phyloP scores from a whole-genome alignment of 148 eudicot genomes.

The Rhododendron molle region DNA sequence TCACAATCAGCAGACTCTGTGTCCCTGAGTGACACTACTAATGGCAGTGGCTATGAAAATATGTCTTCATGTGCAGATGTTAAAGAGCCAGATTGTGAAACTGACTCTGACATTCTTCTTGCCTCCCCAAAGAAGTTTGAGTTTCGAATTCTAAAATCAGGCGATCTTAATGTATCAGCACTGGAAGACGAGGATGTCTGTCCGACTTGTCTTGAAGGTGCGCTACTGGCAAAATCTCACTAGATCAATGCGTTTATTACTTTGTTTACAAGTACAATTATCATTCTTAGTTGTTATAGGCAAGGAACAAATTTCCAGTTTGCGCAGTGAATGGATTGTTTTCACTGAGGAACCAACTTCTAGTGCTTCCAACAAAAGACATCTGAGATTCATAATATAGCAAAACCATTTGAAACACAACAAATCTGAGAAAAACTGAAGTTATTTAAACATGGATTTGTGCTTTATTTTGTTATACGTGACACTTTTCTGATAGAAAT shows the following conservation, averaged over 20 bases:
- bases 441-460: neutral
- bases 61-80: conserved; percentile 21
- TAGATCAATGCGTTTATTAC: neutral
- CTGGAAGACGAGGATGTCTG: conserved; percentile 79
- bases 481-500: neutral
- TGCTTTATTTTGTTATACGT: neutral
- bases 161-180: conserved; percentile 24
- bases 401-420: neutral
- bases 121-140: conserved; percentile 62
- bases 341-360: neutral
- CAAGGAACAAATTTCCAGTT: neutral
- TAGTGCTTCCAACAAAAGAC: neutral
- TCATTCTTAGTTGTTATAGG: neutral
- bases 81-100: conserved; percentile 33
- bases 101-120: conserved; percentile 40
- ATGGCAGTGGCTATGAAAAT: conserved; percentile 24
- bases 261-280: neutral
- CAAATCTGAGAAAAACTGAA: neutral
- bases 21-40: conserved; percentile 20
- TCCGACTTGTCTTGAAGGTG: conserved; percentile 95
- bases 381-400: neutral
- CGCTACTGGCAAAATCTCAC: neutral
- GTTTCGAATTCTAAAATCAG: conserved; percentile 37
- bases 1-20: conserved; percentile 36
- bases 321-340: neutral